Evolutionary conservation across 2,329 filamentous ascomycete species (phyloP).

Genomic region (Herpomyces periplanetae): DNA sequence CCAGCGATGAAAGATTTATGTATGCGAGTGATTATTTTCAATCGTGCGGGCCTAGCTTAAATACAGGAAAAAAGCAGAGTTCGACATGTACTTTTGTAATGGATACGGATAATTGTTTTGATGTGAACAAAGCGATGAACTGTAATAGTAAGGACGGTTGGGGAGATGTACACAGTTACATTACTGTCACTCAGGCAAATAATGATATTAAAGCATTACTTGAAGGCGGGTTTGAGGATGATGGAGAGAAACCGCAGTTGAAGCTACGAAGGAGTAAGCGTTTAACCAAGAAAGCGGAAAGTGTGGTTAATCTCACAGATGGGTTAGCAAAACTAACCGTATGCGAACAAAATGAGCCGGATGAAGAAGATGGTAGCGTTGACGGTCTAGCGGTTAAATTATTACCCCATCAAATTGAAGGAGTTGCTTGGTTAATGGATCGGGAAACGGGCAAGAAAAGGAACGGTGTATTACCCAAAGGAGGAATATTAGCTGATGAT

Average conservation of each 20-base stretch:
- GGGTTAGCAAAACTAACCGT: slow-evolving; percentile 13
- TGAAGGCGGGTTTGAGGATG: slow-evolving; percentile 39
- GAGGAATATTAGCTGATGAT: slow-evolving; percentile 78
- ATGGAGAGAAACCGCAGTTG: slow-evolving; percentile 15
- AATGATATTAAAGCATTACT: slow-evolving; percentile 44
- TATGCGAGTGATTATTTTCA: too few species aligned
- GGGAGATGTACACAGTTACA: too few species aligned
- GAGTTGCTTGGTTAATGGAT: slow-evolving; percentile 73
- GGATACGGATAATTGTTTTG: too few species aligned
- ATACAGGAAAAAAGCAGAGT: too few species aligned
- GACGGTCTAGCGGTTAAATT: slow-evolving; percentile 57
- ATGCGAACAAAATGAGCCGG: slow-evolving; percentile 8
- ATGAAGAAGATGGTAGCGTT: slow-evolving; percentile 19
- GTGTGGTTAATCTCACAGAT: slow-evolving; percentile 7
- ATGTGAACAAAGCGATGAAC: too few species aligned
- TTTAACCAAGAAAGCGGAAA: slow-evolving; percentile 9
- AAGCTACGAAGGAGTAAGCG: slow-evolving; percentile 10
- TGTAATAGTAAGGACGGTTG: too few species aligned
- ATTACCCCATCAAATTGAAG: slow-evolving; percentile 70
- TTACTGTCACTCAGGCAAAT: slow-evolving; percentile 27
- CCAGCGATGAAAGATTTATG: too few species aligned
- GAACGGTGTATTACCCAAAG: slow-evolving; percentile 37
- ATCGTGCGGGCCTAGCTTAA: too few species aligned
- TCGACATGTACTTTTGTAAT: too few species aligned
- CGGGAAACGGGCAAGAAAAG: slow-evolving; percentile 65